phyloP scores from a whole-genome alignment of 1,284 basidiomycete species.

The Trametes polyzona region DNA sequence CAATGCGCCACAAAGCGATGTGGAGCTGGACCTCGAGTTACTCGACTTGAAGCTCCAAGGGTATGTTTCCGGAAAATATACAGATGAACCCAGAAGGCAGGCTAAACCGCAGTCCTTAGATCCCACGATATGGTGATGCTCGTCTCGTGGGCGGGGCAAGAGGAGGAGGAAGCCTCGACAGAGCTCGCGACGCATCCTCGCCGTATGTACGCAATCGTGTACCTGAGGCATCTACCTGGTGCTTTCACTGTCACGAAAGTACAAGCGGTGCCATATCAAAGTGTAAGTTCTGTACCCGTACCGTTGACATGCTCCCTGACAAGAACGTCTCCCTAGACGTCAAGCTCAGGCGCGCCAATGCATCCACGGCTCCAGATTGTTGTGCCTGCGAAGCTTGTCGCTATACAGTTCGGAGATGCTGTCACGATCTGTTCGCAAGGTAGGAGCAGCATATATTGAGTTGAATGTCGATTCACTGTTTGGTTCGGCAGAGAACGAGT shows the following conservation, averaged over 20 bases:
- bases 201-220: slow-evolving; percentile 66
- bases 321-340: slow-evolving; percentile 49
- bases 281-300: slow-evolving; percentile 47
- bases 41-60: slow-evolving; percentile 67
- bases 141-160: slow-evolving; percentile 66
- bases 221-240: slow-evolving; percentile 47
- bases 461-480: not conserved
- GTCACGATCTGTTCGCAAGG: slow-evolving; percentile 73
- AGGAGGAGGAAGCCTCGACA: slow-evolving; percentile 46
- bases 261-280: slow-evolving; percentile 72
- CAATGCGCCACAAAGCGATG: slow-evolving; percentile 42
- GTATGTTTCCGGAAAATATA: slow-evolving; percentile 41
- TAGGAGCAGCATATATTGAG: slow-evolving; percentile 31
- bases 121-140: slow-evolving; percentile 60
- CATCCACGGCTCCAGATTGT: slow-evolving; percentile 70
- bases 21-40: slow-evolving; percentile 65
- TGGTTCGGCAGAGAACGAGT: slow-evolving; percentile 59
- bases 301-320: not conserved
- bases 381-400: slow-evolving; percentile 55
- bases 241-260: slow-evolving; percentile 51
- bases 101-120: slow-evolving; percentile 34
- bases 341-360: slow-evolving; percentile 64
- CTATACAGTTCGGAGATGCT: slow-evolving; percentile 77
- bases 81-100: slow-evolving; percentile 7
- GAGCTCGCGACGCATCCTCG: slow-evolving; percentile 48